Evolutionary conservation across 2,329 filamentous ascomycete species (phyloP), one percentile per base, ranked within the genome.

Genomic region (Coniochaeta sp.): DNA sequence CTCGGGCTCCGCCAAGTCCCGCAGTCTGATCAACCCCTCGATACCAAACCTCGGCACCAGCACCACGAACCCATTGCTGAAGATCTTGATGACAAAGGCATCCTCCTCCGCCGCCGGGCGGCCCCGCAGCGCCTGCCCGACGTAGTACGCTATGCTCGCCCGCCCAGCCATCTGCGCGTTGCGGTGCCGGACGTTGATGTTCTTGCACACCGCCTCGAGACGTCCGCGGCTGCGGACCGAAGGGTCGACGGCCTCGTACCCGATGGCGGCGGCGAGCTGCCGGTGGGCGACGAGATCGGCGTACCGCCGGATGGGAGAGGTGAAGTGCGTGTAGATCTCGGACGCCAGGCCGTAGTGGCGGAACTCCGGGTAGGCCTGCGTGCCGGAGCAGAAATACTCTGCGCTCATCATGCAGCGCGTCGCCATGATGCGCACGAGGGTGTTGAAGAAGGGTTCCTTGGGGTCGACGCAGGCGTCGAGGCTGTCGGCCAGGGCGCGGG

Each of bases 381-480:
- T 93, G 62, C 95, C 95, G 0, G 93, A 90, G 76, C 90, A 95
- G 76, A 99, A 99, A 77, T 99, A 99, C 76, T 99, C 95, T 63
- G 95, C 95, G 59, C 91, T 95, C 81, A 96, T 96, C 95, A 99
- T 99, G 83, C 95, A 99, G 24, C 95, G 89, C 9, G 95, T 99
- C 11, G 95, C 95, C 79, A 99, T 90, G 76, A 99, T 96, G 71
- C 95, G 91, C 67, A 99, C 89, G 26, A 99, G 86, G 1, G 93
- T 99, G 81, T 99, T 99, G 84, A 99, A 98, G 79, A 97, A 99
- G 31, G 93, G 91, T 68, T 98, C 90, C 11, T 79, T 72, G 0
- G 86, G 76, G 70, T 97, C 93, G 56, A 89, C 81, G 72, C 95
- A 99, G 36, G 76, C 79, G 74, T 99, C 95, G 1, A 99, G 84